phyloP scores from a whole-genome alignment of 345 rosid species.

The Melastoma malabathricum region DNA sequence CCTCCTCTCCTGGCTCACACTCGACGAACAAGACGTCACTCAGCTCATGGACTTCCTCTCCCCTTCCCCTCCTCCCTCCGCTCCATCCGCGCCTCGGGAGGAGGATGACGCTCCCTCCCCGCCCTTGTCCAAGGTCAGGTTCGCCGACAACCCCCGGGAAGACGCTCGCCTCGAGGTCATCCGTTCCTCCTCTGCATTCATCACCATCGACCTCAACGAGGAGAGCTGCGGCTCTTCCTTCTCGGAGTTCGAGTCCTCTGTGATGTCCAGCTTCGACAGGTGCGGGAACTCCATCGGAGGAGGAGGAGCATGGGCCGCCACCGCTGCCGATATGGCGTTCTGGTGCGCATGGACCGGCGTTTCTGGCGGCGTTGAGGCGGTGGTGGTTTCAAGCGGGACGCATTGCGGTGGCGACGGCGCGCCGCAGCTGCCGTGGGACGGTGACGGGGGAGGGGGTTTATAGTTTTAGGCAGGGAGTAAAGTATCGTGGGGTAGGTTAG shows the following conservation, averaged over 20 bases:
- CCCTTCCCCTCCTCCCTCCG: slow-evolving; percentile 2
- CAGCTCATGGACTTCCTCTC: slow-evolving; percentile 54
- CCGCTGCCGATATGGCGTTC: not conserved
- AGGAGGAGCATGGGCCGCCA: not conserved
- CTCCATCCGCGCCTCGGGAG: slow-evolving; percentile 2
- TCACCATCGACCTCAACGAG: slow-evolving; percentile 80
- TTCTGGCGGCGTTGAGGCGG: slow-evolving; percentile 3
- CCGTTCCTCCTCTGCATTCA: slow-evolving; percentile 45
- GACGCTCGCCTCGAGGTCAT: slow-evolving; percentile 15
- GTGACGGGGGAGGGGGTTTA: slow-evolving; percentile 17
- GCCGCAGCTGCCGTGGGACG: slow-evolving; percentile 37
- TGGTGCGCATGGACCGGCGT: slow-evolving; percentile 21
- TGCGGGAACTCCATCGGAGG: slow-evolving; percentile 16
- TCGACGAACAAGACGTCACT: slow-evolving; percentile 25
- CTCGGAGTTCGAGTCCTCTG: slow-evolving; percentile 52
- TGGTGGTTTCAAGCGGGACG: no score
- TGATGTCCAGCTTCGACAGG: slow-evolving; percentile 67
- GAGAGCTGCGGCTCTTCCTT: slow-evolving; percentile 83
- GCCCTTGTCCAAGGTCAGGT: slow-evolving; percentile 36
- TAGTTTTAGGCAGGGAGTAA: no score
- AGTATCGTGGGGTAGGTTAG: no score
- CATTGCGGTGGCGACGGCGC: slow-evolving; percentile 18
- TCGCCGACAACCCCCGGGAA: slow-evolving; percentile 54
- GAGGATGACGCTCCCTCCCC: slow-evolving; percentile 4
- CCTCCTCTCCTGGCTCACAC: slow-evolving; percentile 22